Base-by-base conservation (phyloP, 257 asterid genomes). In the Solanum clarkiae region DNA sequence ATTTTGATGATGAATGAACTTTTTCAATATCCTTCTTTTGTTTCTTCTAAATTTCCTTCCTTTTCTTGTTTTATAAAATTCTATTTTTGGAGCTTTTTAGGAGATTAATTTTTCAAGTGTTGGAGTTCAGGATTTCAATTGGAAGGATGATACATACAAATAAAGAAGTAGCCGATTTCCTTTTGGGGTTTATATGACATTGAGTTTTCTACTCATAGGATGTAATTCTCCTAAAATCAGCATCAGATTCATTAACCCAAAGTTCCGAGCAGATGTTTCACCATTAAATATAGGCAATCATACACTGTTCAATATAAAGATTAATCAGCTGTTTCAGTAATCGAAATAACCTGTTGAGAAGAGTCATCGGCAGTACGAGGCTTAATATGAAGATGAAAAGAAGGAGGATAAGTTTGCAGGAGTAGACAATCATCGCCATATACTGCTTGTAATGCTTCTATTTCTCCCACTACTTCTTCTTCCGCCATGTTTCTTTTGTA, bases 301-400 rank as follows among this genome's bases (percentile, higher is more conserved):
- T 36, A 36, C 5, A 36, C 7, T 36, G 42, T 6, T 36, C 6
- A 36, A 36, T 36, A 36, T 36, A 4, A 36, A 36, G 40, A 36
- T 36, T 36, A 36, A 36, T 36, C 42, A 36, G 42, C 42, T 36
- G 42, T 36, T 4, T 36, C 42, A 36, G 6, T 4, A 36, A 36
- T 36, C 42, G 42, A 36, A 36, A 36, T 36, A 47, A 75, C 99
- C 97, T 95, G 98, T 85, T 93, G 94, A 86, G 98, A 93, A 81
- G 94, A 92, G 81, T 92, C 90, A 20, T 92, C 98, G 87, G 98
- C 99, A 11, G 99, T 96, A 57, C 98, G 98, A 63, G 98, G 99
- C 84, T 86, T 91, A 68, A 96, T 93, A 88, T 92, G 98, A 63
- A 94, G 90, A 86, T 84, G 96, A 84, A 96, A 92, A 84, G 91